These are phyloP conservation scores for Epicoccum nigrum DNA, from an alignment of 2,329 filamentous ascomycete species.

Conservation along the genomic window DNA sequence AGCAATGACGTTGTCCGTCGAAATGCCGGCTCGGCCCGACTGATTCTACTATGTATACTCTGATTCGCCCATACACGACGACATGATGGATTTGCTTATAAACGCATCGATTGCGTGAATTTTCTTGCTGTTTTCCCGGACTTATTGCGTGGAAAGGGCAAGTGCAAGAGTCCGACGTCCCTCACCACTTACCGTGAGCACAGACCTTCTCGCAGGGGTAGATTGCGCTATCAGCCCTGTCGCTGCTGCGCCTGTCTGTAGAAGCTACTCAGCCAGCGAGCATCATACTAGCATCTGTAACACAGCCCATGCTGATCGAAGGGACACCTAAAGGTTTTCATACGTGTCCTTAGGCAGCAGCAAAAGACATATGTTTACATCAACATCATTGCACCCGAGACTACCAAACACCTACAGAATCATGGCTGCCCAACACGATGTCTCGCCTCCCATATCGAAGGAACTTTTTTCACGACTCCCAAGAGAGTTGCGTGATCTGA, in stretches of 20 bases:
- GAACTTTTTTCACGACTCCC: slow-evolving; percentile 19
- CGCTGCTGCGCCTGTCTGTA: too few species aligned
- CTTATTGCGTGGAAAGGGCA: neutral
- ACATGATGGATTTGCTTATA: slow-evolving; percentile 9
- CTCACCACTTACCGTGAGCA: neutral
- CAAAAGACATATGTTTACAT: neutral
- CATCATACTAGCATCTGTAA: neutral
- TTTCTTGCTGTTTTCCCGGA: neutral
- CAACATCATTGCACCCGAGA: neutral
- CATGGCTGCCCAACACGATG: neutral
- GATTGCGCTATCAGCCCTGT: too few species aligned
- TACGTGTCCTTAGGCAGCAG: slow-evolving; percentile 9
- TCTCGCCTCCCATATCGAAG: neutral
- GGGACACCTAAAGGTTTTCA: neutral
- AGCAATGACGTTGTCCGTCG: slow-evolving; percentile 13
- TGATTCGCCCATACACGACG: slow-evolving; percentile 5
- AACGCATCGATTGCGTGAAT: slow-evolving; percentile 15
- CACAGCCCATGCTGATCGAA: neutral
- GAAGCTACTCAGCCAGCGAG: neutral
- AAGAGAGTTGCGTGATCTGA: slow-evolving; percentile 26
- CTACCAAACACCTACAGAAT: neutral
- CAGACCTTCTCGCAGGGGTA: neutral
- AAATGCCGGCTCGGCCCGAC: slow-evolving; percentile 11
- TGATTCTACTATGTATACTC: neutral
- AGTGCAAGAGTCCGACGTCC: neutral